A percentile compares a stretch with the other conserved stretches of the same genome.
Evolutionary conservation across 2,329 filamentous ascomycete species (phyloP).

Genomic region (Gnomoniopsis sp.): DNA sequence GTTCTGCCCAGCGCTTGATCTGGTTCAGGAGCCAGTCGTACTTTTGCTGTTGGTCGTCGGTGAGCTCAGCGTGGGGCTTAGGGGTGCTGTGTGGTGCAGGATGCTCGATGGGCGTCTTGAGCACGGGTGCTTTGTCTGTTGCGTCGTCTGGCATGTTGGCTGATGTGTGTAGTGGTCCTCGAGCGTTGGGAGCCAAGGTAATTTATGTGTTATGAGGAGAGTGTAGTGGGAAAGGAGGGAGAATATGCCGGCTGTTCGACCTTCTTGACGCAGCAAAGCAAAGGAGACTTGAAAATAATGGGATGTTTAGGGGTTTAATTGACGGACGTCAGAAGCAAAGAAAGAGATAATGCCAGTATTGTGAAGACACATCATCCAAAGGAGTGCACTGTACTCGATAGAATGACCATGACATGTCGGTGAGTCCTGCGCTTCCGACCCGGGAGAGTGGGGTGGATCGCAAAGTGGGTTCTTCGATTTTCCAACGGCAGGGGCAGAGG

Average conservation of each 20-base stretch:
- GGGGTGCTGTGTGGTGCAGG: constrained; percentile 59
- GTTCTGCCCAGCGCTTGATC: constrained; percentile 60
- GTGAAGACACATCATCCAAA: neutral
- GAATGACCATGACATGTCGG: constrained; percentile 1
- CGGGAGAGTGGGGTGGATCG: neutral
- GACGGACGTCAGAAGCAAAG: no score
- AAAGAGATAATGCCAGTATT: neutral
- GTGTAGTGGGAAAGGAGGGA: no score
- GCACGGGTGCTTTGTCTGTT: constrained; percentile 6
- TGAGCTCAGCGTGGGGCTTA: constrained; percentile 56
- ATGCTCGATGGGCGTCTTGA: constrained; percentile 54
- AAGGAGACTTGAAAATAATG: neutral
- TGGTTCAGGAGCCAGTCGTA: constrained; percentile 73
- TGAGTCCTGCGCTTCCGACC: neutral
- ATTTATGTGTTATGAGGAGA: no score
- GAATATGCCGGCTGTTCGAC: no score
- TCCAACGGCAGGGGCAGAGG: neutral
- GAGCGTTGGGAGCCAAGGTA: neutral
- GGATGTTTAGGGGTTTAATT: neutral
- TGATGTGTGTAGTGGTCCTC: neutral
- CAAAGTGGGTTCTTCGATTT: neutral
- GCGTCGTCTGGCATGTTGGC: neutral
- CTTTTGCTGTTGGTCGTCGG: constrained; percentile 73
- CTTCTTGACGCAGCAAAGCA: neutral
- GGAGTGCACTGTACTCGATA: neutral